Evolutionary conservation across 257 asterid genomes (phyloP), one percentile per base, ranked within the genome.

Genomic region (Plantago major): DNA sequence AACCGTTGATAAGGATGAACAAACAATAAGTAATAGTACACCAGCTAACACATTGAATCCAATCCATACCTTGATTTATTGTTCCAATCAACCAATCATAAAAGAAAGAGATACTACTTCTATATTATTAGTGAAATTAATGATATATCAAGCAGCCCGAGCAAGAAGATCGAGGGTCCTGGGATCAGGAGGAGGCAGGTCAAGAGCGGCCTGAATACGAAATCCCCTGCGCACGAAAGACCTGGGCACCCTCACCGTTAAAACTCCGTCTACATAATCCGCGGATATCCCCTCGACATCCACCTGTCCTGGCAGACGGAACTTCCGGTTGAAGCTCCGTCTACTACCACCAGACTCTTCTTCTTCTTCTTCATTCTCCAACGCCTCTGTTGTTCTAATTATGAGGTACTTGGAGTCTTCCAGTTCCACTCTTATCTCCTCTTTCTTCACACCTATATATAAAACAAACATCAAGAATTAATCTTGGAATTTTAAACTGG

Each of bases 401-500:
- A 80, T 79, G 67, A 87, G 70, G 76, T 87, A 87, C 51, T 57
- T 80, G 0, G 84, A 78, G 43, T 82, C 88, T 73, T 82, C 95
- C 71, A 87, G 70, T 59, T 87, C 95, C 63, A 87, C 84, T 67
- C 76, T 82, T 68, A 87, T 79, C 33, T 78, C 82, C 75, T 84
- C 95, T 67, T 87, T 87, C 73, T 76, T 78, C 59, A 78, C 82
- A 45, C 95, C 92, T 87, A 10, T 57, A 19, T 68, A 61, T 58
- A 63, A 17, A 40, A 6, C 16, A 65, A 26, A 0, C 11, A 8
- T 55, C 5, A 37, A 4, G n/a, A 13, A 56, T 14, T 47, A 18
- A 10, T 22, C 26, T 22, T 22, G n/a, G n/a, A n/a, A n/a, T n/a
- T n/a, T n/a, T n/a, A n/a, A n/a, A n/a, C n/a, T n/a, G n/a, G n/a